Conservation (phyloP, 176 grass and related monocot genomes). For the Eleusine indica region DNA sequence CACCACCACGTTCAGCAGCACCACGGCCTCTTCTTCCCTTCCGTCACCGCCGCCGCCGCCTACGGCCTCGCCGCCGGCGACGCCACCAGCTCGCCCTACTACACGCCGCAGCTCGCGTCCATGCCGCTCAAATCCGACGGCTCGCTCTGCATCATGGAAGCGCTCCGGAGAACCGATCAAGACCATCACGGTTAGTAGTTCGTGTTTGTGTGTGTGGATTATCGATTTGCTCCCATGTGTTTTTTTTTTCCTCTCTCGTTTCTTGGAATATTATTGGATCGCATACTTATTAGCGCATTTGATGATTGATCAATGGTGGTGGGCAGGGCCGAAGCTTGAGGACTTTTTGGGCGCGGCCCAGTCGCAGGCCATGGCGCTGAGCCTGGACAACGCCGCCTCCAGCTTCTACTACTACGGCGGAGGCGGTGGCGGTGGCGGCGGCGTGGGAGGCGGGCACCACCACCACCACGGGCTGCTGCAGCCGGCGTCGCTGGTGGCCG, state of each 20-base stretch:
- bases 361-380: constrained; percentile 79
- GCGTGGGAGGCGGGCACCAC: neutral
- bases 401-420: constrained; percentile 70
- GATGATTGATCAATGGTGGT: neutral
- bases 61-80: constrained; percentile 40
- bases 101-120: constrained; percentile 77
- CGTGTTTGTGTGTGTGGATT: no score
- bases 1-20: constrained; percentile 52
- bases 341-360: constrained; percentile 81
- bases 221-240: neutral
- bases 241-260: neutral
- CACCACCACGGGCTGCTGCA: constrained; percentile 49
- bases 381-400: constrained; percentile 65
- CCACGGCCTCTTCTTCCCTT: constrained; percentile 51
- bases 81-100: constrained; percentile 54
- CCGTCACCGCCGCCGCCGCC: constrained; percentile 15
- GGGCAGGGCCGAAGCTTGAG: constrained; percentile 82
- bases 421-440: neutral
- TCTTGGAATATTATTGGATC: constrained; percentile 1
- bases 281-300: neutral
- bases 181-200: constrained; percentile 50
- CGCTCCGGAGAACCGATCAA: constrained; percentile 74
- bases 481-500: constrained; percentile 2
- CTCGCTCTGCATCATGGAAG: constrained; percentile 99
- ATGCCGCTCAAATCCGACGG: constrained; percentile 98